These are phyloP conservation scores for Rhodotorula sp. DNA, from an alignment of 1,284 basidiomycete species.

Conservation along the genomic window DNA sequence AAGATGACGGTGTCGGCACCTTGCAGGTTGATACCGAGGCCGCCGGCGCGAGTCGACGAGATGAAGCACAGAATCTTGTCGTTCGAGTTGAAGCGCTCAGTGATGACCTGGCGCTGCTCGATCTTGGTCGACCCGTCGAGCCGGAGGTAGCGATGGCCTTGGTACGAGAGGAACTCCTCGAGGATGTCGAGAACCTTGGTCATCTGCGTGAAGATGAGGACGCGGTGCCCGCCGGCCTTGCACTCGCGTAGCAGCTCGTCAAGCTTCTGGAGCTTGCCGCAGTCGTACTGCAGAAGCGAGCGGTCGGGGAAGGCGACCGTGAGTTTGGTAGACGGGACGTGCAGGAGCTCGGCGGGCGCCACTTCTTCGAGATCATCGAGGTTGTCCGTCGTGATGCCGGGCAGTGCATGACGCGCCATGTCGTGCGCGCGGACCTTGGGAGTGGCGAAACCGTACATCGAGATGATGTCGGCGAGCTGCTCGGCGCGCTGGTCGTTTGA, in stretches of 20 bases:
- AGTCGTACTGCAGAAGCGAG: slow-evolving; percentile 90
- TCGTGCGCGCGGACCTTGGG: slow-evolving; percentile 77
- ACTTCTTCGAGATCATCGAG: slow-evolving; percentile 48
- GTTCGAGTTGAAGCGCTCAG: slow-evolving; percentile 95
- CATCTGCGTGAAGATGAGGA: slow-evolving; percentile 98
- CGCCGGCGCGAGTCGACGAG: slow-evolving; percentile 87
- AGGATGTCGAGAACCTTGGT: slow-evolving; percentile 90
- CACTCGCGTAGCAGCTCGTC: slow-evolving; percentile 75
- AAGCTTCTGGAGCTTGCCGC: slow-evolving; percentile 89
- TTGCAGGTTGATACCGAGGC: slow-evolving; percentile 85
- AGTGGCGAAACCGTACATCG: slow-evolving; percentile 80
- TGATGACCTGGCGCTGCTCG: slow-evolving; percentile 91
- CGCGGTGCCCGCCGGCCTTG: slow-evolving; percentile 82
- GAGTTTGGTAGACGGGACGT: slow-evolving; percentile 73
- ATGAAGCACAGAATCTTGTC: slow-evolving; percentile 90
- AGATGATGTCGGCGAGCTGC: slow-evolving; percentile 61
- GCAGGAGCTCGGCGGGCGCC: slow-evolving; percentile 59
- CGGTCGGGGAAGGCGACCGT: slow-evolving; percentile 94
- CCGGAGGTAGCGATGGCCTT: slow-evolving; percentile 89
- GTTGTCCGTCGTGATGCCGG: slow-evolving; percentile 52
- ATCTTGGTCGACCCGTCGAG: slow-evolving; percentile 94
- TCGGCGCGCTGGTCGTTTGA: slow-evolving; percentile 66
- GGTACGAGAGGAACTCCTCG: slow-evolving; percentile 88
- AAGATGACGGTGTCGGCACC: slow-evolving; percentile 97
- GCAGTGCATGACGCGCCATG: slow-evolving; percentile 64